phyloP scores from a whole-genome alignment of 768 basidiomycete genomes.

The Punctularia strigosozonata region DNA sequence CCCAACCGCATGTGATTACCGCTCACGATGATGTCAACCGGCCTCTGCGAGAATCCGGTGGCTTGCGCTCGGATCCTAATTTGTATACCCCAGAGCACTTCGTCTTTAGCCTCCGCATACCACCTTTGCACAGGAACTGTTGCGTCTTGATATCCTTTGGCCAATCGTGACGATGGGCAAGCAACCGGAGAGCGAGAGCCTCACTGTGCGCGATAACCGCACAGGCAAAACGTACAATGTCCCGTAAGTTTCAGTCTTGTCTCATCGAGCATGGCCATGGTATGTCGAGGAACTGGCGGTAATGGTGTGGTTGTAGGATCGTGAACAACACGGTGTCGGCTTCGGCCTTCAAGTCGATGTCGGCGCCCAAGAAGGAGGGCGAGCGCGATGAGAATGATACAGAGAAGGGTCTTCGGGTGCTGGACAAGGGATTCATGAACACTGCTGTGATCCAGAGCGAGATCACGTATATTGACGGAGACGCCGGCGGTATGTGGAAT shows the following conservation, averaged over 20 bases:
- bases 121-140: too few species aligned
- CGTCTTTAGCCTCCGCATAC: too few species aligned
- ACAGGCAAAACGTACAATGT: constrained; percentile 69
- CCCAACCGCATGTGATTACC: too few species aligned
- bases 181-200: constrained; percentile 10
- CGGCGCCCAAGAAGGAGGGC: constrained; percentile 39
- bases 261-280: background rate
- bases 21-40: too few species aligned
- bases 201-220: constrained; percentile 75
- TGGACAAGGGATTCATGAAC: constrained; percentile 74
- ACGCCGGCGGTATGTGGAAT: constrained; percentile 56
- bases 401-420: constrained; percentile 66
- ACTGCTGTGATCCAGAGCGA: constrained; percentile 70
- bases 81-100: too few species aligned
- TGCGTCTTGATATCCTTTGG: too few species aligned
- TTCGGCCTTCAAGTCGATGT: constrained; percentile 70
- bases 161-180: too few species aligned
- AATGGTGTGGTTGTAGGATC: constrained; percentile 35
- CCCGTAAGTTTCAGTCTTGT: constrained; percentile 52
- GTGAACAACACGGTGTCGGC: constrained; percentile 70
- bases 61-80: too few species aligned
- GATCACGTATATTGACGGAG: constrained; percentile 90
- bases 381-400: constrained; percentile 78
- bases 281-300: background rate
- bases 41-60: too few species aligned